These are phyloP conservation scores for Citrullus mucosospermus DNA, from an alignment of 306 rosid species.

Conservation along the genomic window DNA sequence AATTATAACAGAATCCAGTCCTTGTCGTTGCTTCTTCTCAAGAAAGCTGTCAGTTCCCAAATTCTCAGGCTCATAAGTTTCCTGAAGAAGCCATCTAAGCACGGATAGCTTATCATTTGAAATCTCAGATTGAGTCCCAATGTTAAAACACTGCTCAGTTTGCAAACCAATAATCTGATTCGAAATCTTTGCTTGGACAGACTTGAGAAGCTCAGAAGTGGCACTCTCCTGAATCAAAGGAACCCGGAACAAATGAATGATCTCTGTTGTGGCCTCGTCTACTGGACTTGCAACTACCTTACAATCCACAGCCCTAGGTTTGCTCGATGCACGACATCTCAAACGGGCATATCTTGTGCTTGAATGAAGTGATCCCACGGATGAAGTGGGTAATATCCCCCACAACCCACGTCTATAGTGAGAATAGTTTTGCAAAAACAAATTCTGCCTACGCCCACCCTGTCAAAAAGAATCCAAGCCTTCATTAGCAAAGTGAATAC, in stretches of 20 bases:
- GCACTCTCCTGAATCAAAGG: conserved; percentile 70
- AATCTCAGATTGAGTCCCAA: conserved; percentile 43
- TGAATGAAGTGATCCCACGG: background rate
- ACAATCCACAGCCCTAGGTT: conserved; percentile 39
- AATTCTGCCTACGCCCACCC: conserved; percentile 38
- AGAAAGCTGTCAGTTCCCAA: conserved; percentile 70
- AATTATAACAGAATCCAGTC: conserved; percentile 37
- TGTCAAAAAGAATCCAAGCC: conserved; percentile 3
- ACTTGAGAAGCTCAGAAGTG: conserved; percentile 48
- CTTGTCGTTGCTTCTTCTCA: conserved; percentile 51
- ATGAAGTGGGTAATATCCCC: conserved; percentile 20
- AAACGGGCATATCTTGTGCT: conserved; percentile 17
- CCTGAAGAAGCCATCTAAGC: conserved; percentile 77
- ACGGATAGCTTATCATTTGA: conserved; percentile 32
- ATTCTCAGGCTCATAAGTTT: conserved; percentile 81
- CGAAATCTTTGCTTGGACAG: conserved; percentile 52
- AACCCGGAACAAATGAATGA: conserved; percentile 49
- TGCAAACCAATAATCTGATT: conserved; percentile 48
- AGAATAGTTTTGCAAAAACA: conserved; percentile 26
- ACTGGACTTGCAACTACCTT: conserved; percentile 29
- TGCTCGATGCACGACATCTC: conserved; percentile 37
- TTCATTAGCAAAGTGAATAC: background rate
- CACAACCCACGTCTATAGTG: conserved; percentile 26
- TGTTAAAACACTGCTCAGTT: conserved; percentile 70
- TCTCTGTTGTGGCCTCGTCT: conserved; percentile 27